Base-by-base conservation (phyloP, 345 rosid species). In the Salix udensis region DNA sequence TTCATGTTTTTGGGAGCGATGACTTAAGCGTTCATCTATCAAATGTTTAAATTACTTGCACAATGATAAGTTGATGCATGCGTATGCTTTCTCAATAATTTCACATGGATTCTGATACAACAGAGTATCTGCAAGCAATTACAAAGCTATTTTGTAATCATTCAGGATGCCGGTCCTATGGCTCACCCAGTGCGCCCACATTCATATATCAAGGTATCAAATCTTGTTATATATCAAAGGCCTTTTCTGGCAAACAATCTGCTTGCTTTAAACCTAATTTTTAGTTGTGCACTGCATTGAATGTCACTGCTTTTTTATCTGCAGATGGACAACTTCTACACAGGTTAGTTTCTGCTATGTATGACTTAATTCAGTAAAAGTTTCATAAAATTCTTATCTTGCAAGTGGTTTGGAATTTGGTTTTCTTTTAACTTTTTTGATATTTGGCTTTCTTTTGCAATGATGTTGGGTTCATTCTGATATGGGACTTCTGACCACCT, bases 311-410 rank as follows among this genome's bases (percentile, higher is more conserved):
- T 80, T 84, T 67, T 48, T 68, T 31, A 70, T 82, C 70, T 70
- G 62, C 94, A 93, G 99, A 96, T 93, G 99, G 99, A 96, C 82
- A 96, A 96, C 84, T 96, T 96, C 84, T 96, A 96, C 86, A 92
- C 99, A 78, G 99, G 98, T 87, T 83, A 86, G 92, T 80, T 82
- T 75, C 40, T 82, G 58, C 71, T 68, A 39, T 36, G 69, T 72
- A 7, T 40, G 65, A 50, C 26, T 42, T 52, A 37, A 37, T 58
- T 65, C 7, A 48, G 42, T 66, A 13, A 74, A 77, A 53, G 34
- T 16, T 75, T 61, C 42, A 58, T 48, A 31, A 55, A 73, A 31
- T n/a, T n/a, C 28, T 65, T 71, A 42, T 61, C 31, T 52, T 65
- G 73, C 64, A 39, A 61, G 66, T 70, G 71, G 37, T 72, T 12